These are phyloP conservation scores for Cucurbita moschata DNA, from an alignment of 306 rosid genomes.

Conservation along the genomic window DNA sequence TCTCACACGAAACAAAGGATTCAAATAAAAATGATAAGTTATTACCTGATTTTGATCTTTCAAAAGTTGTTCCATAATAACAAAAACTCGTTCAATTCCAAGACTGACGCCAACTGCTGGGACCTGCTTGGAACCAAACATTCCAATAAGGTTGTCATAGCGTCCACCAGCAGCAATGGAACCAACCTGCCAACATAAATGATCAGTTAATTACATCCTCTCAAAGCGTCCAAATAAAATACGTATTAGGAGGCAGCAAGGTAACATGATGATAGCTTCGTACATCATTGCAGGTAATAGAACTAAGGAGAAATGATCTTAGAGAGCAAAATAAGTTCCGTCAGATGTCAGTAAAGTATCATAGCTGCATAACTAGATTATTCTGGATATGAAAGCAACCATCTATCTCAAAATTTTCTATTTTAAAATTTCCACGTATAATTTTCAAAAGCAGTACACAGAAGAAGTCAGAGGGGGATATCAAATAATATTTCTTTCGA, in stretches of 20 bases:
- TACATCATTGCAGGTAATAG: neutral
- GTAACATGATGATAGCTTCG: neutral
- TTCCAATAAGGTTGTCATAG: conserved; percentile 80
- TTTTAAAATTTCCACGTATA: neutral
- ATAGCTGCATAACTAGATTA: neutral
- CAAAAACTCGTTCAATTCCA: conserved; percentile 89
- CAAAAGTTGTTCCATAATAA: conserved; percentile 70
- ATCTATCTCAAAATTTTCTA: neutral
- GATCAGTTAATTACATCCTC: neutral
- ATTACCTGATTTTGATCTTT: conserved; percentile 64
- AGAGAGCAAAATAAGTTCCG: neutral
- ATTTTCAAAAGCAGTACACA: neutral
- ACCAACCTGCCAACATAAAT: conserved; percentile 49
- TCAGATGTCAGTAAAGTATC: neutral
- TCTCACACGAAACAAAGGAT: neutral
- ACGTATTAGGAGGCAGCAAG: neutral
- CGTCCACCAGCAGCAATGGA: conserved; percentile 94
- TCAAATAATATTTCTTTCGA: neutral
- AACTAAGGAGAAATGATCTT: neutral
- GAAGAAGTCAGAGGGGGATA: neutral
- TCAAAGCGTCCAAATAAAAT: neutral
- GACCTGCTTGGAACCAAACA: conserved; percentile 78
- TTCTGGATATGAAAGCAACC: neutral
- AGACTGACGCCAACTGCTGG: conserved; percentile 95
- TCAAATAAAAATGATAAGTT: neutral